Base-by-base conservation (phyloP, 441 rosid genomes). In the Jatropha podagrica region DNA sequence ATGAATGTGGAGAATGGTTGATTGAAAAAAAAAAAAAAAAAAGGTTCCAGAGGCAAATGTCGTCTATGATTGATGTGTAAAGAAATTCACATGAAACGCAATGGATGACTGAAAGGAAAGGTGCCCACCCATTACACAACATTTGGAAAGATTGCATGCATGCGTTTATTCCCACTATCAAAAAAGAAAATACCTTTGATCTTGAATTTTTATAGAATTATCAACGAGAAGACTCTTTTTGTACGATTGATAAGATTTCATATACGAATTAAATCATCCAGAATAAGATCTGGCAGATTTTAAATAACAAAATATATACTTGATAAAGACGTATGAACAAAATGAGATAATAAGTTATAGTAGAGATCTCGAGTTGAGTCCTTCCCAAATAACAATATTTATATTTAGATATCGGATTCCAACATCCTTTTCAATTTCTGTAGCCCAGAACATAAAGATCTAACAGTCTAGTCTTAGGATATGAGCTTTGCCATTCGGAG, bases 101-200 rank as follows among this genome's bases (percentile, higher is more conserved):
- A 37, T 32, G 6, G 17, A 23, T 60, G 5, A 5, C 18, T 59
- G 44, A 27, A 26, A 10, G 5, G 55, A 27, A 26, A 10, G 5
- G 55, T 27, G 1, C 46, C 48, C 32, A 23, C 17, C 26, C n/a
- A 10, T 20, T 4, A 56, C 8, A 14, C 52, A 49, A 48, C 41
- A 8, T n/a, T 18, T 61, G 26, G 4, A 48, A 48, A 72, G 23
- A 48, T 49, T 38, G 3, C 61, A 15, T 18, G 49, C 60, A 48
- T 63, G 48, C 55, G 7, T 67, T 68, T 75, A 75, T 75, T 32
- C 37, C 78, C 62, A 75, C 68, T 61, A 46, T 11, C 42, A 54
- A 20, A 65, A 42, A 42, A 42, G 9, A 42, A 42, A 42, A 42
- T 42, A 42, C 46, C 46, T 42, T 42, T 42, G 2, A 42, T 8